Conservation (phyloP, 2,329 filamentous ascomycete species). For the Fusarium floridanum region DNA sequence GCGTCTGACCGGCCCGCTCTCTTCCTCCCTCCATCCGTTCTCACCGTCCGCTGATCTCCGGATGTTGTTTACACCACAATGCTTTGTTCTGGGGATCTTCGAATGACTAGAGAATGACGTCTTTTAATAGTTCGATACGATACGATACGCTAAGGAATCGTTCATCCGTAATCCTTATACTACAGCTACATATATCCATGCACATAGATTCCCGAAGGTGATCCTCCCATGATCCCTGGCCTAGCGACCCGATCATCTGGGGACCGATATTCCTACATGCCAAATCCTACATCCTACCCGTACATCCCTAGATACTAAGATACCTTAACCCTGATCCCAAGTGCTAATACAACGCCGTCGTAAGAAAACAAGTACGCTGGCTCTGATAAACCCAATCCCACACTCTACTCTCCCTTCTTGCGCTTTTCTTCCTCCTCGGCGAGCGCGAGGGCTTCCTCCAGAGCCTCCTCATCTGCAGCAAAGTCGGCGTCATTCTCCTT, state of each 20-base stretch:
- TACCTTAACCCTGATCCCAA: conserved; percentile 12
- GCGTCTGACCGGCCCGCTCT: conserved; percentile 13
- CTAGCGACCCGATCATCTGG: conserved; percentile 9
- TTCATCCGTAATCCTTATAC: conserved; percentile 14
- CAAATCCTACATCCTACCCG: not conserved
- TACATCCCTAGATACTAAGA: conserved; percentile 14
- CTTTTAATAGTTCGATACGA: not conserved
- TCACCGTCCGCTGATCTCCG: conserved; percentile 22
- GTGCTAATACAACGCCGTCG: conserved; percentile 32
- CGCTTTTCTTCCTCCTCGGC: conserved; percentile 48
- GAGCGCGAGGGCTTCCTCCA: conserved; percentile 52
- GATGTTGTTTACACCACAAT: conserved; percentile 10
- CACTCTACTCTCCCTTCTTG: conserved; percentile 18
- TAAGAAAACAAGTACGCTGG: conserved; percentile 27
- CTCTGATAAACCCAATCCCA: not conserved
- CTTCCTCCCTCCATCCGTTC: not conserved
- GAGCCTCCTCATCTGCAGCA: conserved; percentile 53
- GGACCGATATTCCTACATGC: conserved; percentile 19
- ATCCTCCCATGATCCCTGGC: conserved; percentile 25
- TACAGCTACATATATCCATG: conserved; percentile 11
- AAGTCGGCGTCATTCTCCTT: conserved; percentile 49
- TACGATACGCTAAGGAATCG: not conserved
- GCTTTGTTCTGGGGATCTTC: not conserved
- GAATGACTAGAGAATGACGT: conserved; percentile 5
- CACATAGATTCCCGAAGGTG: conserved; percentile 33